Evolutionary conservation across 2,329 filamentous ascomycete genomes (phyloP).

Genomic region (Xylaria hypoxylon): DNA sequence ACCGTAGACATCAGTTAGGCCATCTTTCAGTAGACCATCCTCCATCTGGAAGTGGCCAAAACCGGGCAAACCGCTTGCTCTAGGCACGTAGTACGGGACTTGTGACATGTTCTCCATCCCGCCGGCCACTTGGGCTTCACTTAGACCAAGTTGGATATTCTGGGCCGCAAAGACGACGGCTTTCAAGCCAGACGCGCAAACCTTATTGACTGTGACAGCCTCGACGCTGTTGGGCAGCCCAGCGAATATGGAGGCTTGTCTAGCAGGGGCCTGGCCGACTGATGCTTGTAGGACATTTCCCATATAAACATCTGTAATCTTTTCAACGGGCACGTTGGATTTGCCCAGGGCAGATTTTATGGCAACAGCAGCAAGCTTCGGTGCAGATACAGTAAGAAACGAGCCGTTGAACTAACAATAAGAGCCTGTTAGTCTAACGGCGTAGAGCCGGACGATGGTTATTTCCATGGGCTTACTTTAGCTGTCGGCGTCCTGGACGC

Average conservation of each 20-base stretch:
- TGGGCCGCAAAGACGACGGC: conserved; percentile 90
- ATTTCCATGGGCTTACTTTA: conserved; percentile 67
- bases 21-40: conserved; percentile 94
- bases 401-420: conserved; percentile 88
- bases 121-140: conserved; percentile 89
- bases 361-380: conserved; percentile 88
- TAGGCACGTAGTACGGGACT: conserved; percentile 89
- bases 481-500: conserved; percentile 89
- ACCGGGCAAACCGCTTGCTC: conserved; percentile 82
- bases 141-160: conserved; percentile 91
- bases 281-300: conserved; percentile 90
- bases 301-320: conserved; percentile 95
- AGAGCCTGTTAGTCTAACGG: conserved; percentile 13
- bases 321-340: conserved; percentile 81
- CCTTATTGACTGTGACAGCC: conserved; percentile 95
- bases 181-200: conserved; percentile 95
- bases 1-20: conserved; percentile 95
- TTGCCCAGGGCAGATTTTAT: conserved; percentile 93
- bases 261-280: conserved; percentile 89
- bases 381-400: conserved; percentile 83
- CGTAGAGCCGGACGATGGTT: neutral
- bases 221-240: conserved; percentile 85
- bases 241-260: conserved; percentile 90
- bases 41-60: conserved; percentile 91
- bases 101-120: conserved; percentile 99